These are phyloP conservation scores for Mycena pura DNA, from an alignment of 768 basidiomycete genomes.

Conservation along the genomic window DNA sequence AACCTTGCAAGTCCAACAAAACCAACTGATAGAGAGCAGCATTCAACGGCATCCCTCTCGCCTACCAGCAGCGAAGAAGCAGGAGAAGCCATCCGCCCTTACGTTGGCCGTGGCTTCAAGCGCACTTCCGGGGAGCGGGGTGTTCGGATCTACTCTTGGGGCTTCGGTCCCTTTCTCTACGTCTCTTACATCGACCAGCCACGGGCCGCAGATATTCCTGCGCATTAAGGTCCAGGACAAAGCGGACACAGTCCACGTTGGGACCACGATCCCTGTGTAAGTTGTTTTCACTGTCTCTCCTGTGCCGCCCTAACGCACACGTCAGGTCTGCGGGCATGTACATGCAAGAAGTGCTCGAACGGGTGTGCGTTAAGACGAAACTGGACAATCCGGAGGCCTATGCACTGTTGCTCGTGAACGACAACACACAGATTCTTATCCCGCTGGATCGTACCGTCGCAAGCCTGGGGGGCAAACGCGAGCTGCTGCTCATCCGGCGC, in stretches of 20 bases:
- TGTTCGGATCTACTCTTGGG: slow-evolving; percentile 49
- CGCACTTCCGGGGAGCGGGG: slow-evolving; percentile 49
- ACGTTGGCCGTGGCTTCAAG: slow-evolving; percentile 43
- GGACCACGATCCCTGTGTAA: slow-evolving; percentile 91
- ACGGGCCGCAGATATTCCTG: slow-evolving; percentile 85
- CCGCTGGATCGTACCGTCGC: slow-evolving; percentile 97
- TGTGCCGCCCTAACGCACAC: neutral
- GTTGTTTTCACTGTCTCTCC: slow-evolving; percentile 34
- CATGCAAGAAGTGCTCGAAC: slow-evolving; percentile 93
- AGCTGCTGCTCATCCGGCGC: slow-evolving; percentile 79
- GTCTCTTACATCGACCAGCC: slow-evolving; percentile 71
- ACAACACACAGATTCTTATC: slow-evolving; percentile 73
- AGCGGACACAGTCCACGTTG: slow-evolving; percentile 84
- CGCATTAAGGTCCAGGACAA: slow-evolving; percentile 82
- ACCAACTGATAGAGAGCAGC: slow-evolving; percentile 76
- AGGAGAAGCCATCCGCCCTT: slow-evolving; percentile 54
- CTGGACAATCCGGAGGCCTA: slow-evolving; percentile 78
- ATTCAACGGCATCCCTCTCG: slow-evolving; percentile 86
- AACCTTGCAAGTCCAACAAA: slow-evolving; percentile 64
- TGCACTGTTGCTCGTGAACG: slow-evolving; percentile 68
- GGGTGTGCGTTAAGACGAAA: slow-evolving; percentile 75
- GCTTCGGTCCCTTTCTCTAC: slow-evolving; percentile 63
- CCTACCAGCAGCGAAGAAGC: slow-evolving; percentile 63
- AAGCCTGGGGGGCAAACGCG: slow-evolving; percentile 86
- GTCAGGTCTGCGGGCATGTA: slow-evolving; percentile 91